Evolutionary conservation across 768 basidiomycete species (phyloP), one percentile per base, ranked within the genome.

Genomic region (Tylopilus balloui): DNA sequence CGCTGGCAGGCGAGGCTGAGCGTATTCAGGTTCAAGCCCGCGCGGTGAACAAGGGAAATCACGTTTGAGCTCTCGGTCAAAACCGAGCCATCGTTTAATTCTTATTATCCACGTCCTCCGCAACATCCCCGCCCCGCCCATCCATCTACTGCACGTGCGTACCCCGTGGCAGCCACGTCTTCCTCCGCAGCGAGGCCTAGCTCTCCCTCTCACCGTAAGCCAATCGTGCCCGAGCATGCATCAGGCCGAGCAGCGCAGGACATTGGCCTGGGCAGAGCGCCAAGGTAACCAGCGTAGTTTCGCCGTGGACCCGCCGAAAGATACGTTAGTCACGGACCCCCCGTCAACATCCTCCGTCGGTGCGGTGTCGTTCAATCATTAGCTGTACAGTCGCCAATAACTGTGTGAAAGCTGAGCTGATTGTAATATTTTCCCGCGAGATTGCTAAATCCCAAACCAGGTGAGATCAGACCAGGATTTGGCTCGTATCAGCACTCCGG

Each of bases 11-110:
- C 64, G 56, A 59, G 63, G 59, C 61, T 50, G 55, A 37, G 48
- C 48, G 35, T 29, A 54, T 46, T 50, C 36, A 20, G 39, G 60
- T 46, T 50, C 36, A 20, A 44, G 60, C 63, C 64, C 68, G 52
- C 55, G 58, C 61, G 42, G 63, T 57, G 54, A 55, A 67, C 56
- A 60, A 62, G 47, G 67, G 55, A 68, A 66, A 42, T 61, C 61
- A 37, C 56, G 45, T 29, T 37, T 32, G 23, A n/a, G n/a, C n/a
- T 66, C 19, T 36, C 67, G 65, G 66, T 54, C 65, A 57, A 54
- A 45, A 63, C 64, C 64, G 61, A 66, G 55, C 42, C 9, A 34
- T 35, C 17, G 17, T 17, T 8, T 12, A 36, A 36, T 36, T 36
- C 4, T 27, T 27, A 27, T 27, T 36, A 36, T 36, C 20, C 14